Evolutionary conservation across 139 green algal species (phyloP).

Genomic region (Coccomyxa sp.): DNA sequence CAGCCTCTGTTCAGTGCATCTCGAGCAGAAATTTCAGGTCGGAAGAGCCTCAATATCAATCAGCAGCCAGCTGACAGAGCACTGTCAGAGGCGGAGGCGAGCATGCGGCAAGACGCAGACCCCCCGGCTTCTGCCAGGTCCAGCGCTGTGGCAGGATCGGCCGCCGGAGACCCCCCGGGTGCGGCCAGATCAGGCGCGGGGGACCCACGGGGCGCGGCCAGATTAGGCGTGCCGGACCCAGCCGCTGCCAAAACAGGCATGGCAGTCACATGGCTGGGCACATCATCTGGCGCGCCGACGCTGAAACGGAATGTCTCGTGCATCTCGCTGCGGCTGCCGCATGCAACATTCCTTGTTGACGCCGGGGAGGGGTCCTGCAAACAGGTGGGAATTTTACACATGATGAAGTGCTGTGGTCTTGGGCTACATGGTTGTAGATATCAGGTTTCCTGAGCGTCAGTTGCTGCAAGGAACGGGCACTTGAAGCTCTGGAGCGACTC

Average conservation of each 20-base stretch:
- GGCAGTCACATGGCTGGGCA: conserved; percentile 84
- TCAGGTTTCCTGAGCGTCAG: background rate
- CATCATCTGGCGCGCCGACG: conserved; percentile 70
- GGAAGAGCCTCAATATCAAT: background rate
- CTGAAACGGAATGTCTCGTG: conserved; percentile 77
- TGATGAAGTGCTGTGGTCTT: too few relatives aligned
- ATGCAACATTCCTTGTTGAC: conserved; percentile 74
- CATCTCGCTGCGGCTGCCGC: conserved; percentile 48
- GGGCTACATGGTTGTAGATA: background rate
- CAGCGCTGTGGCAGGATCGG: too few relatives aligned
- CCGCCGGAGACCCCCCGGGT: too few relatives aligned
- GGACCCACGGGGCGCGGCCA: background rate
- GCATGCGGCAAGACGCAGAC: background rate
- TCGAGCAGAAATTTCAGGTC: background rate
- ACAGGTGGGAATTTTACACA: conserved; percentile 52
- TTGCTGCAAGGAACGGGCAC: too few relatives aligned
- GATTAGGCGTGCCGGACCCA: background rate
- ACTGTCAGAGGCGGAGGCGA: background rate
- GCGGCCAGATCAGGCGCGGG: background rate
- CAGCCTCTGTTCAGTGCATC: background rate
- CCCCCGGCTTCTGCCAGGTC: background rate
- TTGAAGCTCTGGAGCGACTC: too few relatives aligned
- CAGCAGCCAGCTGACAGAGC: background rate
- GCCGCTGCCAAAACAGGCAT: conserved; percentile 28
- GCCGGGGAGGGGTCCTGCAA: conserved; percentile 82